These are phyloP conservation scores for Crithidia brevicula DNA, from an alignment of 208 protist genomes.

Conservation along the genomic window DNA sequence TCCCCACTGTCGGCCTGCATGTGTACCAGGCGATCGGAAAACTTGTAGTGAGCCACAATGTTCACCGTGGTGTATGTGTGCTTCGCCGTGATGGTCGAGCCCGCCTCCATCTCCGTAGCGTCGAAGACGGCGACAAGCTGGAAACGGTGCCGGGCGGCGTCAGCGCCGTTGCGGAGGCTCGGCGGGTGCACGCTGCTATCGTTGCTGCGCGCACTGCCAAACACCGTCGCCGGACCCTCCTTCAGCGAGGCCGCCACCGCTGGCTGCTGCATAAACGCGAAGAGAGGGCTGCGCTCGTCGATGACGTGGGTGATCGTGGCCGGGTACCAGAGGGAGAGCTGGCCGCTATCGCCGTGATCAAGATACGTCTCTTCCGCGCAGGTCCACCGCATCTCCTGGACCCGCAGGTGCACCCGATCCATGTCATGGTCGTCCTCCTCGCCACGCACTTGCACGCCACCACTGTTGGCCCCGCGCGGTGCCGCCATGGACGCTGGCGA, in stretches of 20 bases:
- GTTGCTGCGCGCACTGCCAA: conserved; percentile 13
- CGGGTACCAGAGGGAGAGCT: conserved; percentile 85
- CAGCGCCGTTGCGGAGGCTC: background rate
- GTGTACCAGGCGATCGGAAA: conserved; percentile 77
- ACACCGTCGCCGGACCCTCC: conserved; percentile 1
- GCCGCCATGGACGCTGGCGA: background rate
- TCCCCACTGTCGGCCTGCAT: conserved; percentile 55
- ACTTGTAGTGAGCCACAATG: conserved; percentile 75
- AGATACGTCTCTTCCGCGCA: conserved; percentile 68
- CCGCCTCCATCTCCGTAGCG: conserved; percentile 79
- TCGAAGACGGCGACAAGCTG: conserved; percentile 85
- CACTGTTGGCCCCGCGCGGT: background rate
- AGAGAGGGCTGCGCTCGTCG: conserved; percentile 78
- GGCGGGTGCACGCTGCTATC: conserved; percentile 15
- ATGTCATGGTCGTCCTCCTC: conserved; percentile 13
- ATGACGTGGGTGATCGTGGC: conserved; percentile 73
- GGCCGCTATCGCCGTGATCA: conserved; percentile 37
- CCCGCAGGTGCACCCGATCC: conserved; percentile 62
- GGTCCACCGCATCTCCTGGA: conserved; percentile 78
- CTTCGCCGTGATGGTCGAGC: conserved; percentile 70
- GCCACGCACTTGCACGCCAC: background rate
- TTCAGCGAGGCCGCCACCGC: conserved; percentile 30
- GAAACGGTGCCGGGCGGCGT: conserved; percentile 35
- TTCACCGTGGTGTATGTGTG: conserved; percentile 77
- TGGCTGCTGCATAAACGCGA: conserved; percentile 55